These are phyloP conservation scores for Coemansia sp. DNA, from an alignment of 192 early-diverging fungal genomes.

Conservation along the genomic window DNA sequence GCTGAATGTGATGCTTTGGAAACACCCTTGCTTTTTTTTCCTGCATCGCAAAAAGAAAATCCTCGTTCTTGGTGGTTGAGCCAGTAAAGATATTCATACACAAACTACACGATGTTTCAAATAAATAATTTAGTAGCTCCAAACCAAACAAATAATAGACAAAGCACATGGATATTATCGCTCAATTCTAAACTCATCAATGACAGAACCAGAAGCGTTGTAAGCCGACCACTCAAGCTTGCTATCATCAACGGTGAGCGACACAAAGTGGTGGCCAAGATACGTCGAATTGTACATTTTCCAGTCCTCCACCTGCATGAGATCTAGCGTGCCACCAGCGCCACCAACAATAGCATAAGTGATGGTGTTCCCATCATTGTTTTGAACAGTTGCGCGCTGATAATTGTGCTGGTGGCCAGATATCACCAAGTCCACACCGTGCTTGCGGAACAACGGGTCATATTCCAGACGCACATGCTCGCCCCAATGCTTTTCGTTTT, in stretches of 20 bases:
- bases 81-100: too few relatives aligned
- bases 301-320: constrained; percentile 62
- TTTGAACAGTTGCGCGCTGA: constrained; percentile 55
- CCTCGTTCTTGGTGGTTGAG: too few relatives aligned
- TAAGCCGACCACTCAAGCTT: constrained; percentile 32
- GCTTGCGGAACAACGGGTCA: constrained; percentile 63
- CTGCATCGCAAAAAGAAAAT: too few relatives aligned
- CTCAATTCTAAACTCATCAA: constrained; percentile 35
- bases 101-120: too few relatives aligned
- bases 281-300: constrained; percentile 60
- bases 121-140: too few relatives aligned
- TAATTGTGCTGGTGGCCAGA: constrained; percentile 83
- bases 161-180: neutral
- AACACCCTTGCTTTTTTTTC: too few relatives aligned
- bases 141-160: neutral
- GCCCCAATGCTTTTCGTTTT: constrained; percentile 70
- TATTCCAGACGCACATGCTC: constrained; percentile 65
- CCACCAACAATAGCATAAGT: constrained; percentile 74
- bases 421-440: constrained; percentile 71
- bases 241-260: constrained; percentile 31
- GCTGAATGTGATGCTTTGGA: too few relatives aligned
- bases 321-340: constrained; percentile 67
- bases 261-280: constrained; percentile 57
- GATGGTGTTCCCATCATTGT: constrained; percentile 27
- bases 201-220: constrained; percentile 16